phyloP scores from a whole-genome alignment of 2,329 filamentous ascomycete genomes.

The Magnaporthiopsis incrustans region DNA sequence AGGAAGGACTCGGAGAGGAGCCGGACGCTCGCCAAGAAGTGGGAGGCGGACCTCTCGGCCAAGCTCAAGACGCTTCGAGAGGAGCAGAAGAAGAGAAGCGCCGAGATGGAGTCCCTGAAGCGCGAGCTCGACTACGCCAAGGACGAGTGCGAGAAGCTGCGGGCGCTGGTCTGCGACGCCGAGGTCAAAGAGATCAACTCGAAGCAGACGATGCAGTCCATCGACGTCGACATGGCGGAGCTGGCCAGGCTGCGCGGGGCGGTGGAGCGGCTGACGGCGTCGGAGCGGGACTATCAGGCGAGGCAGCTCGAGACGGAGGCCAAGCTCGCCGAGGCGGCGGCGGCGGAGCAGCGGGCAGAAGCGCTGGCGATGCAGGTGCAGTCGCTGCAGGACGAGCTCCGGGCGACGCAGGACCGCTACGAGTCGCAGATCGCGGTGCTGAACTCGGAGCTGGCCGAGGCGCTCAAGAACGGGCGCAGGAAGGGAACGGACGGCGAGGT shows the following conservation, averaged over 20 bases:
- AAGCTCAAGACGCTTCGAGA: slow-evolving; percentile 61
- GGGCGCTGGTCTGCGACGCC: slow-evolving; percentile 55
- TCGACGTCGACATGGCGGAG: slow-evolving; percentile 53
- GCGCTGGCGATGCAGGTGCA: slow-evolving; percentile 50
- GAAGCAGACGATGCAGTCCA: slow-evolving; percentile 55
- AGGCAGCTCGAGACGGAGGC: slow-evolving; percentile 52
- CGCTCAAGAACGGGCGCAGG: slow-evolving; percentile 15
- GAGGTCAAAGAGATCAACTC: slow-evolving; percentile 61
- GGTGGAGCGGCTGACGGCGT: slow-evolving; percentile 50
- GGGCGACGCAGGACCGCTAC: slow-evolving; percentile 34
- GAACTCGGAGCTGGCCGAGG: slow-evolving; percentile 35
- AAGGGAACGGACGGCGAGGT: slow-evolving; percentile 19
- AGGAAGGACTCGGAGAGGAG: slow-evolving; percentile 66
- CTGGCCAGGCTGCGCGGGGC: slow-evolving; percentile 51
- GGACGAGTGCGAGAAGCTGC: slow-evolving; percentile 56
- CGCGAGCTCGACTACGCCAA: slow-evolving; percentile 50
- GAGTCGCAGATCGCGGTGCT: slow-evolving; percentile 40
- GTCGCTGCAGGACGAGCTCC: slow-evolving; percentile 39
- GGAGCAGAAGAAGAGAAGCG: slow-evolving; percentile 58
- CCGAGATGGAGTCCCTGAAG: slow-evolving; percentile 47
- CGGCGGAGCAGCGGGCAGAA: slow-evolving; percentile 51
- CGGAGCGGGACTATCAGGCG: slow-evolving; percentile 55
- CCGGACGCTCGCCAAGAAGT: slow-evolving; percentile 66
- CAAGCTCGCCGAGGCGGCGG: slow-evolving; percentile 48
- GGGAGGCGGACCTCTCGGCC: slow-evolving; percentile 61